Conservation (phyloP, 2,329 filamentous ascomycete species). For the Arachnomyces sp. region DNA sequence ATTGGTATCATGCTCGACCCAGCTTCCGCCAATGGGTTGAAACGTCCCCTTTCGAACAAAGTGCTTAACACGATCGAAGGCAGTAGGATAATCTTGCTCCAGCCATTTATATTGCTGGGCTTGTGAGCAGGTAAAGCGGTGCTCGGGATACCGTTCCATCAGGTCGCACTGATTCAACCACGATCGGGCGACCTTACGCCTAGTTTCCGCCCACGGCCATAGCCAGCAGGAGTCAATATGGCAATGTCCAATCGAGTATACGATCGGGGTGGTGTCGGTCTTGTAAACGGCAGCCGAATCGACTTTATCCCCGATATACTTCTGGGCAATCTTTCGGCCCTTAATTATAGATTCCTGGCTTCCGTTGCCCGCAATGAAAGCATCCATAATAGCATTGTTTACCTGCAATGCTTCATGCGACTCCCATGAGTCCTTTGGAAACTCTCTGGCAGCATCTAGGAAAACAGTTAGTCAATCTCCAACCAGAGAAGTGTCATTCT, state of each 20-base stretch:
- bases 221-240: slow-evolving; percentile 99
- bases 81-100: slow-evolving; percentile 77
- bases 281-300: slow-evolving; percentile 81
- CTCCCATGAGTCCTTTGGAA: slow-evolving; percentile 80
- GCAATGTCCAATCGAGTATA: slow-evolving; percentile 88
- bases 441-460: slow-evolving; percentile 78
- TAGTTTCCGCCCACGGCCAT: slow-evolving; percentile 97
- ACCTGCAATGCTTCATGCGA: slow-evolving; percentile 78
- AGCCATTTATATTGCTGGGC: slow-evolving; percentile 99
- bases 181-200: slow-evolving; percentile 87
- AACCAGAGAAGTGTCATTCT: too few species aligned
- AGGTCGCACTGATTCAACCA: slow-evolving; percentile 96
- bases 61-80: slow-evolving; percentile 81
- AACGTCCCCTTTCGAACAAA: slow-evolving; percentile 89
- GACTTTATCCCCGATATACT: slow-evolving; percentile 73
- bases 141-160: slow-evolving; percentile 90
- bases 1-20: slow-evolving; percentile 98
- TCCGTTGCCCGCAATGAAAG: slow-evolving; percentile 71
- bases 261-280: slow-evolving; percentile 63
- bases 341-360: slow-evolving; percentile 67
- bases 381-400: slow-evolving; percentile 81
- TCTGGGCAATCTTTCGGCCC: slow-evolving; percentile 72
- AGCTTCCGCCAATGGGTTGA: slow-evolving; percentile 92
- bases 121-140: slow-evolving; percentile 85
- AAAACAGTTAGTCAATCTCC: slow-evolving; percentile 2